Percentiles rank a stretch among this genome's conserved stretches.
Evolutionary conservation across 2,329 filamentous ascomycete species (phyloP).

Genomic region (Botrytis sinoallii): DNA sequence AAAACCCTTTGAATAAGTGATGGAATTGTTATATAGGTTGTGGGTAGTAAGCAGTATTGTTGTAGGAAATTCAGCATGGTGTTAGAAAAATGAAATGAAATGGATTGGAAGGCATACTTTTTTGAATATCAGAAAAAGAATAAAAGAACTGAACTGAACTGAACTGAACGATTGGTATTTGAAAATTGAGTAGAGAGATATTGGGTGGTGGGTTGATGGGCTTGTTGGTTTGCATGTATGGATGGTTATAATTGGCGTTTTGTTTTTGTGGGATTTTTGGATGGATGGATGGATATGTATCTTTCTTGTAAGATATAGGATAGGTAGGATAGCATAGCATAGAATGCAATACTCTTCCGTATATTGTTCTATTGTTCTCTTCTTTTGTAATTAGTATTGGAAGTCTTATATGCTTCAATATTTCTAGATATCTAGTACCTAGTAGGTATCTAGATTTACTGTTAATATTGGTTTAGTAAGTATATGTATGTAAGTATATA

Average conservation of each 20-base stretch:
- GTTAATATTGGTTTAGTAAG: too few relatives aligned
- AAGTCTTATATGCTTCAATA: too few relatives aligned
- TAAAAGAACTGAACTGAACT: background rate
- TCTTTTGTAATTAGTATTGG: too few relatives aligned
- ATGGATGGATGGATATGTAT: background rate
- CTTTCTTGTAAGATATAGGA: background rate
- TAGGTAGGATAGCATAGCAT: too few relatives aligned
- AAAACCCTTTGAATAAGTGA: conserved; percentile 17
- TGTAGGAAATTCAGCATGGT: background rate
- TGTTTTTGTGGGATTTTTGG: background rate
- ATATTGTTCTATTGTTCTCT: too few relatives aligned
- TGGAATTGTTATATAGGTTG: background rate
- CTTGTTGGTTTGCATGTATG: background rate
- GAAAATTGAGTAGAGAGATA: background rate
- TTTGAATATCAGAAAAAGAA: background rate
- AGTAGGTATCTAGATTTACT: too few relatives aligned
- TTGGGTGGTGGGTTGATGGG: background rate
- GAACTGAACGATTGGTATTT: background rate
- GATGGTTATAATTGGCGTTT: background rate
- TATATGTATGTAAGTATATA: background rate
- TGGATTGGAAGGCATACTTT: background rate
- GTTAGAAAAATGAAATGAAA: background rate
- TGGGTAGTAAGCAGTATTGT: background rate
- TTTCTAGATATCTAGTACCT: too few relatives aligned
- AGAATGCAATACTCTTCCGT: too few relatives aligned